phyloP scores from a whole-genome alignment of 1,284 basidiomycete species.

The Ceratobasidium sp. region DNA sequence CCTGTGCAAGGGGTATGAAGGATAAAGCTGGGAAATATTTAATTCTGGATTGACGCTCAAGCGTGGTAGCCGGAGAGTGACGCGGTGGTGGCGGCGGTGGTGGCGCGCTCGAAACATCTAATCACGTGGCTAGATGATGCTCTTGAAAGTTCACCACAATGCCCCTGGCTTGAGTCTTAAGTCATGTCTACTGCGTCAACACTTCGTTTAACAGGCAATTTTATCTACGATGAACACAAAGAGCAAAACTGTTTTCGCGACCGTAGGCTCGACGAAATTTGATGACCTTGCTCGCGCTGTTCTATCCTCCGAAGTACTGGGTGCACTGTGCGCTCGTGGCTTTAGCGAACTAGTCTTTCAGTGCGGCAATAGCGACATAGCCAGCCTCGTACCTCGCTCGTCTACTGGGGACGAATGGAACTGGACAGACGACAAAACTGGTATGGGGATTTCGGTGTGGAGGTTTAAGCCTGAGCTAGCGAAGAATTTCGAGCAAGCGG shows the following conservation, averaged over 20 bases:
- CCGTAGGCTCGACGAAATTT: slow-evolving; percentile 92
- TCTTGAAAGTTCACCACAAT: not conserved
- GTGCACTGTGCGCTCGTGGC: slow-evolving; percentile 64
- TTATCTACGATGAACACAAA: not conserved
- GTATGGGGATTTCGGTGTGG: slow-evolving; percentile 65
- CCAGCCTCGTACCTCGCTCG: slow-evolving; percentile 53
- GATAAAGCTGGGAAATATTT: not conserved
- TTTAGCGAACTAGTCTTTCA: slow-evolving; percentile 75
- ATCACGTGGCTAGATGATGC: too few relatives aligned
- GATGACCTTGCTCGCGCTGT: slow-evolving; percentile 74
- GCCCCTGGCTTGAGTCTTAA: not conserved
- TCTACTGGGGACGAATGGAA: slow-evolving; percentile 51
- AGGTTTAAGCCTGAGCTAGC: slow-evolving; percentile 78
- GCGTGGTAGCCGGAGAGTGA: not conserved
- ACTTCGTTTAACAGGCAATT: not conserved
- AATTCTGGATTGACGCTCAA: not conserved
- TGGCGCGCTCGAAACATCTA: not conserved
- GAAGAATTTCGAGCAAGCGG: slow-evolving; percentile 70
- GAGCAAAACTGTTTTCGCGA: slow-evolving; percentile 70
- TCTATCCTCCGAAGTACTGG: slow-evolving; percentile 68
- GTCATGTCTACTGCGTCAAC: not conserved
- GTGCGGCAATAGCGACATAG: slow-evolving; percentile 65
- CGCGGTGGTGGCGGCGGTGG: not conserved
- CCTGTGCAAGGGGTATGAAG: not conserved
- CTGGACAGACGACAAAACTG: slow-evolving; percentile 22